phyloP scores from a whole-genome alignment of 345 rosid species.

The Abelmoschus esculentus region DNA sequence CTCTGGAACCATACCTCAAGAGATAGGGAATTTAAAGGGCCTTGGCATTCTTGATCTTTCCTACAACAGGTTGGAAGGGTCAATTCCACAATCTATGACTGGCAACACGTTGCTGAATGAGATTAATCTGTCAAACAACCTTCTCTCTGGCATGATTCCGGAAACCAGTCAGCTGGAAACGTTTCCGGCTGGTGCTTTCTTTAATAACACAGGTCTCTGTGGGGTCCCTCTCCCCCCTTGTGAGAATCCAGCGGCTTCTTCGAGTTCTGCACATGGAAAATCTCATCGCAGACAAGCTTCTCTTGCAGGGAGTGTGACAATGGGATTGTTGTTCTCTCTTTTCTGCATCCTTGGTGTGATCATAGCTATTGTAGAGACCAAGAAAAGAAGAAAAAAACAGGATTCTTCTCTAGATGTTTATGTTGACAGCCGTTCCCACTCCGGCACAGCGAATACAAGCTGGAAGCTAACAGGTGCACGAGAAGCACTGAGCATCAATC shows the following conservation, averaged over 20 bases:
- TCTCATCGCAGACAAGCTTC: slow-evolving; percentile 48
- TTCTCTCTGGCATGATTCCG: slow-evolving; percentile 67
- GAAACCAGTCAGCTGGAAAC: slow-evolving; percentile 75
- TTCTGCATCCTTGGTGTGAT: slow-evolving; percentile 64
- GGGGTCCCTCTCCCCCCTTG: slow-evolving; percentile 74
- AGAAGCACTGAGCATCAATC: slow-evolving; percentile 79
- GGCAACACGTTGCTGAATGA: slow-evolving; percentile 49
- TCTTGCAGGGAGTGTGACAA: slow-evolving; percentile 65
- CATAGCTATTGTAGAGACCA: slow-evolving; percentile 49
- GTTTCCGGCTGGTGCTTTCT: slow-evolving; percentile 50
- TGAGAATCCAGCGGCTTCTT: slow-evolving; percentile 13
- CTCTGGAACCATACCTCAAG: slow-evolving; percentile 62
- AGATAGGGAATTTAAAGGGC: slow-evolving; percentile 38
- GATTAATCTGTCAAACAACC: slow-evolving; percentile 66
- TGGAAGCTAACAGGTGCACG: slow-evolving; percentile 68
- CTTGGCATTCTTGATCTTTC: slow-evolving; percentile 62
- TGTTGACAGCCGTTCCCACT: slow-evolving; percentile 51
- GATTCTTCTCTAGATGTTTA: slow-evolving; percentile 50
- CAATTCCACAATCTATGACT: slow-evolving; percentile 60
- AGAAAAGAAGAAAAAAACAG: slow-evolving; percentile 65
- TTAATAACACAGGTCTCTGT: slow-evolving; percentile 78
- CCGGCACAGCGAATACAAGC: slow-evolving; percentile 54
- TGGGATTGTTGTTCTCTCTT: slow-evolving; percentile 75
- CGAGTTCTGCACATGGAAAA: slow-evolving; percentile 37
- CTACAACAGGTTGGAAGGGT: slow-evolving; percentile 53